Evolutionary conservation across 306 rosid genomes (phyloP).

Genomic region (Dalbergia cultrata): DNA sequence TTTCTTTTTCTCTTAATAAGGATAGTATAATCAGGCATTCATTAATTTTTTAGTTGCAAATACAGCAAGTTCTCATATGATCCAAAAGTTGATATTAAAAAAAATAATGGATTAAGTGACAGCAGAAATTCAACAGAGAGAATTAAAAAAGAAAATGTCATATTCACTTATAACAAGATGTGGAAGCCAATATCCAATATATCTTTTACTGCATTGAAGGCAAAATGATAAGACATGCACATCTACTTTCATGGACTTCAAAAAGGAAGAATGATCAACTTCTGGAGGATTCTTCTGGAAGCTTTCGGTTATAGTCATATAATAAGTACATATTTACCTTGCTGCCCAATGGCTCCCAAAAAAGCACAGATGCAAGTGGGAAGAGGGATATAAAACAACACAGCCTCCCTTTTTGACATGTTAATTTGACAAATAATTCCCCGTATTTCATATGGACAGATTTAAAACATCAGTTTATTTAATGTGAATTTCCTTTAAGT

Average conservation of each 20-base stretch:
- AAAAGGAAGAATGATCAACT: neutral
- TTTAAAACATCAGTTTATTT: constrained; percentile 2
- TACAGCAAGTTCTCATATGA: constrained; percentile 14
- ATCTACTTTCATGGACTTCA: neutral
- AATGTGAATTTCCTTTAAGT: constrained; percentile 13
- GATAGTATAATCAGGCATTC: constrained; percentile 35
- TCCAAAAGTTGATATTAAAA: neutral
- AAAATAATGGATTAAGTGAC: constrained; percentile 32
- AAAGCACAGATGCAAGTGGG: neutral
- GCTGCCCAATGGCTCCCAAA: neutral
- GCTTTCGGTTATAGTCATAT: neutral
- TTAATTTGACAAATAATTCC: constrained; percentile 2
- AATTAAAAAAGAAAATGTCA: neutral
- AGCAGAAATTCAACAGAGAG: constrained; percentile 14
- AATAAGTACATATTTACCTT: neutral
- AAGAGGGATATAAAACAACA: neutral
- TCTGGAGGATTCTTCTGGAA: constrained; percentile 11
- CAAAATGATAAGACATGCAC: constrained; percentile 18
- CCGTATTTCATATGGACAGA: neutral
- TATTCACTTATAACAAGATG: constrained; percentile 23
- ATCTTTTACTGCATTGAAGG: constrained; percentile 1
- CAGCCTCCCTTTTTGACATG: constrained; percentile 11
- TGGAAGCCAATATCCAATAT: constrained; percentile 25
- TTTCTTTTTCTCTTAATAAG: neutral
- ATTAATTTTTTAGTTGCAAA: constrained; percentile 31